Base-by-base conservation (phyloP, 2,329 filamentous ascomycete genomes). In the Geosmithia putterillii region DNA sequence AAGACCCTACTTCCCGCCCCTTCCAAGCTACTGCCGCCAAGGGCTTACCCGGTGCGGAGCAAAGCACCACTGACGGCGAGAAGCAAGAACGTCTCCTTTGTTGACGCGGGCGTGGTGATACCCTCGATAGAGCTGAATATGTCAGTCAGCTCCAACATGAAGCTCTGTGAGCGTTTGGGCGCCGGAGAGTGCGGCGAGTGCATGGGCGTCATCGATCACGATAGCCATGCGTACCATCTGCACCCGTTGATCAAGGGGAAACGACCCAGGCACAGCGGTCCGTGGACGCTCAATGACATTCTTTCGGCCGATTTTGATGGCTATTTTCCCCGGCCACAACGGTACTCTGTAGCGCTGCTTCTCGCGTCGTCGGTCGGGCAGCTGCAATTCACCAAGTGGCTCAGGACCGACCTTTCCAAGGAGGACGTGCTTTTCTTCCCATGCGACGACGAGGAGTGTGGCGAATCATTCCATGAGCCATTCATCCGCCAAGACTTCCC, bases 381-480 rank as follows among this genome's bases (percentile, higher is more conserved):
- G 39, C 39, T 41, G 14, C 39, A 41, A 8, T 41, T 15, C 21
- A 41, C 39, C 20, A 14, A 23, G 21, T 41, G 39, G 39, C 39
- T 41, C 7, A 14, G 21, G 17, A 23, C 4, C 10, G 21, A 18
- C 21, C 39, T 41, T 22, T 22, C 39, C 19, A 41, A 28, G 21
- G 23, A 18, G 9, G 23, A 41, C 19, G 23, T 41, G 23, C 23
- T 41, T 15, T 41, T 41, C 39, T 41, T 15, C 15, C 15, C 20
- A n/a, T 39, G 37, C 23, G 23, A 25, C 7, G 37, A 39, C 20
- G 37, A 39, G 6, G 7, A 39, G 14, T 39, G 7, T 21, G 37
- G 21, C 12, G 14, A 18, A 7, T 21, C 37, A 19, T 41, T 25
- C 21, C 21, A 28, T 21, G 39, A 41, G 17, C 20, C 39, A 15